phyloP scores from a whole-genome alignment of 2,329 filamentous ascomycete genomes.

The Pestalotiopsis sp. region DNA sequence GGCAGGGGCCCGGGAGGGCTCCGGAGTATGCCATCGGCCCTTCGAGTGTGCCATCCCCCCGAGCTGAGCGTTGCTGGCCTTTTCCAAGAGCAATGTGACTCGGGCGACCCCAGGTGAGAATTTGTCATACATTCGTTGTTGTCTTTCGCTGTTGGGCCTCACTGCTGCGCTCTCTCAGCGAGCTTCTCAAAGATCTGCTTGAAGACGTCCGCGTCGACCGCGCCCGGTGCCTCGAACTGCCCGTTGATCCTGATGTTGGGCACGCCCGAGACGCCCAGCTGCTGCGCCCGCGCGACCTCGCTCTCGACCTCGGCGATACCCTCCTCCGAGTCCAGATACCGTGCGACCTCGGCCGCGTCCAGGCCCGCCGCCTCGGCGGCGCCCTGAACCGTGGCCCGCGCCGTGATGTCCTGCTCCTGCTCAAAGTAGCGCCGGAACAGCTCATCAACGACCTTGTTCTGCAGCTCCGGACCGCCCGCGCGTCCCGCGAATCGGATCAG shows the following conservation, averaged over 20 bases:
- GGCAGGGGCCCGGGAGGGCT: not conserved
- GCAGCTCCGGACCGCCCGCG: constrained; percentile 45
- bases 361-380: constrained; percentile 59
- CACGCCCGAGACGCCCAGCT: constrained; percentile 64
- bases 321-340: constrained; percentile 54
- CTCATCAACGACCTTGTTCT: constrained; percentile 63
- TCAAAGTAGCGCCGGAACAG: constrained; percentile 71
- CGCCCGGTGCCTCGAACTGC: constrained; percentile 68
- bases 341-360: constrained; percentile 51
- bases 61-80: too few relatives aligned
- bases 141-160: not conserved
- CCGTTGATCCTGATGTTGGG: constrained; percentile 77
- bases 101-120: too few relatives aligned
- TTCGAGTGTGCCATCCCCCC: not conserved
- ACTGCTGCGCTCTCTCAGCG: not conserved
- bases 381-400: constrained; percentile 50
- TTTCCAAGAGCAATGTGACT: too few relatives aligned
- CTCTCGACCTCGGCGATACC: constrained; percentile 61
- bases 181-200: constrained; percentile 8
- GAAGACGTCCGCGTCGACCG: constrained; percentile 31
- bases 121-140: not conserved
- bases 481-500: constrained; percentile 43
- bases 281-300: constrained; percentile 55
- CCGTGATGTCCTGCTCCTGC: constrained; percentile 65
- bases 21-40: not conserved